phyloP scores from a whole-genome alignment of 208 protist genomes.

The Acanthamoeba castellanii region DNA sequence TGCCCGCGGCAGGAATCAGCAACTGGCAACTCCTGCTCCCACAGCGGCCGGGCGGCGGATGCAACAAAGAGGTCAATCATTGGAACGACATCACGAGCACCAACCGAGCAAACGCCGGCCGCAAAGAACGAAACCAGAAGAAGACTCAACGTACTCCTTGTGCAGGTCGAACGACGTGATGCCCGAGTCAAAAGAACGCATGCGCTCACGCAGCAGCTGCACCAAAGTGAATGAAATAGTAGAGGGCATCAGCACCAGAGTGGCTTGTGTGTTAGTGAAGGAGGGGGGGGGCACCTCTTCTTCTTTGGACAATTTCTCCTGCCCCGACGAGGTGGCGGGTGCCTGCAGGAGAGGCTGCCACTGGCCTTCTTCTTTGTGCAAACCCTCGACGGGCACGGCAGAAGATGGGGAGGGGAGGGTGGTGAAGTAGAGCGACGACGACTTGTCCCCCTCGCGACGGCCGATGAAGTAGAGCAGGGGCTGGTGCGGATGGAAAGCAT shows the following conservation, averaged over 20 bases:
- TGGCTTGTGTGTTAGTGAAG: neutral
- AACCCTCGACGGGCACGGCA: neutral
- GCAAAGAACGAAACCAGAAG: no score
- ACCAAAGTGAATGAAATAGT: neutral
- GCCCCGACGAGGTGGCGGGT: neutral
- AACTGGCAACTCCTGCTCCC: conserved; percentile 4
- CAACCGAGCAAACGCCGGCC: no score
- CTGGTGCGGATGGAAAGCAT: conserved; percentile 30
- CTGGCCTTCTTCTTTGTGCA: neutral
- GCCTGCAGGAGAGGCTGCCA: conserved; percentile 41
- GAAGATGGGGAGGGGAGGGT: neutral
- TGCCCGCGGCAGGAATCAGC: conserved; percentile 28
- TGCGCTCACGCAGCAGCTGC: conserved; percentile 41
- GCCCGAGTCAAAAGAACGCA: neutral
- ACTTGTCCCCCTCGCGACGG: neutral
- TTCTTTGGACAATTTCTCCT: conserved; percentile 37
- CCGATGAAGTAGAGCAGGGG: conserved; percentile 52
- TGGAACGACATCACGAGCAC: no score
- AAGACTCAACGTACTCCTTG: neutral
- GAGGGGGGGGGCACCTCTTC: neutral
- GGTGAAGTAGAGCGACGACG: neutral
- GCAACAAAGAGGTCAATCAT: neutral
- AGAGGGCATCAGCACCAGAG: neutral
- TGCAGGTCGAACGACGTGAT: conserved; percentile 55
- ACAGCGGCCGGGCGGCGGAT: neutral